phyloP scores from a whole-genome alignment of 345 rosid species.

The Populus tremula region DNA sequence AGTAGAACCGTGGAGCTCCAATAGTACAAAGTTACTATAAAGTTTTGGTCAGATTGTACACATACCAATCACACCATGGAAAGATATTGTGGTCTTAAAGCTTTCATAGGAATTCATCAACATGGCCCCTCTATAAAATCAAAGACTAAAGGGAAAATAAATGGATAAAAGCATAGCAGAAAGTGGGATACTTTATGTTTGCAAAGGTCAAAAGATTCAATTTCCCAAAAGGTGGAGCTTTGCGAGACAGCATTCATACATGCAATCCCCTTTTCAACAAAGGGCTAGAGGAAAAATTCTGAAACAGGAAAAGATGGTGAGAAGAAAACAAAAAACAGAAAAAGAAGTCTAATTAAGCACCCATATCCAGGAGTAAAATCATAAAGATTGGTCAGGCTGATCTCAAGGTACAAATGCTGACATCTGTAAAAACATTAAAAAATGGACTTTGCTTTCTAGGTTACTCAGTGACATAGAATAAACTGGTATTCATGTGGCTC shows the following conservation, averaged over 20 bases:
- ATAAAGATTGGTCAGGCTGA: not conserved
- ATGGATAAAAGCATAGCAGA: constrained; percentile 26
- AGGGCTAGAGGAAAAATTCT: not conserved
- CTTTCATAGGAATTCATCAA: constrained; percentile 13
- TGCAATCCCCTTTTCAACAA: constrained; percentile 16
- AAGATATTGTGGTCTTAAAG: constrained; percentile 21
- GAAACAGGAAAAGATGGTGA: not conserved
- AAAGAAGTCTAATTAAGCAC: not conserved
- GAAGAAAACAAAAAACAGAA: not conserved
- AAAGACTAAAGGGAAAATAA: constrained; percentile 10
- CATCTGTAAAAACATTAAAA: not conserved
- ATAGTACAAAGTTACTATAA: not conserved
- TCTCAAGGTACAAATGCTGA: constrained; percentile 1
- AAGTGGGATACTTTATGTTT: constrained; percentile 33
- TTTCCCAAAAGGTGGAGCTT: constrained; percentile 41
- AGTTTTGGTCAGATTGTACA: constrained; percentile 8
- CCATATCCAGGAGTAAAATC: not conserved
- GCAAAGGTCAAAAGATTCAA: constrained; percentile 54
- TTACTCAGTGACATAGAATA: not conserved
- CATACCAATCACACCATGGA: constrained; percentile 22
- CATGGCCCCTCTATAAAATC: constrained; percentile 14
- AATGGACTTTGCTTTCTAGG: constrained; percentile 22
- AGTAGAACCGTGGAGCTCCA: not conserved
- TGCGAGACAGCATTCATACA: constrained; percentile 33
- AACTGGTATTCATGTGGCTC: not conserved